Base-by-base conservation (phyloP, 2,329 filamentous ascomycete species). In the Xylaria sp. region DNA sequence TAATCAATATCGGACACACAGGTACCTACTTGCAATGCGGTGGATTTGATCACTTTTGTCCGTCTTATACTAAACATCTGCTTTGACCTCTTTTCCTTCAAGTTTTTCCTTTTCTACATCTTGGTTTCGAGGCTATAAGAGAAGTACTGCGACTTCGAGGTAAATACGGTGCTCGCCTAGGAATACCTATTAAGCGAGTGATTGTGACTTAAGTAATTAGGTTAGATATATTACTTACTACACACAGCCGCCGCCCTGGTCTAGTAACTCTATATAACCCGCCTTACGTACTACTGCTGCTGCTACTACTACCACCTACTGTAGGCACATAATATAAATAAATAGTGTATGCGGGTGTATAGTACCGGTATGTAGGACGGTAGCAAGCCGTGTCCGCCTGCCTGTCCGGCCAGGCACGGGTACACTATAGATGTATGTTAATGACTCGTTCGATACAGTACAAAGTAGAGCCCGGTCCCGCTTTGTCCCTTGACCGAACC, bases 311-410 rank as follows among this genome's bases (percentile, higher is more conserved):
- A 35, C 32, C 32, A 35, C 5, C 21, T 58, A 32, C 37, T 37
- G 29, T 16, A 37, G 18, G 32, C 47, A 58, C 27, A 53, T 35
- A 66, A 60, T 66, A 51, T 60, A 63, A 54, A 32, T 54, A 54
- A 55, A 42, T 50, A 35, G 32, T 35, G 32, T 35, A 63, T 63
- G 67, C 63, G 10, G 18, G 59, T 44, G 21, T 63, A 69, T 66
- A 63, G 59, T 60, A 42, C 59, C 58, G 54, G 63, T 66, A 66
- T 59, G 63, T 63, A 60, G 63, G 53, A 53, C 60, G 57, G 64
- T 63, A 48, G 57, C 54, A 69, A 67, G 55, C 60, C 59, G 54
- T 50, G 48, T 53, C 63, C 9, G 59, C 48, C 53, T 55, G 21
- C 48, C 44, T 60, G 42, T 57, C 59, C 48, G 44, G 54, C 54